Percentiles rank a stretch among this genome's conserved stretches.
Evolutionary conservation across 139 green algal genomes (phyloP).

Genomic region (Chlorella sorokiniana): DNA sequence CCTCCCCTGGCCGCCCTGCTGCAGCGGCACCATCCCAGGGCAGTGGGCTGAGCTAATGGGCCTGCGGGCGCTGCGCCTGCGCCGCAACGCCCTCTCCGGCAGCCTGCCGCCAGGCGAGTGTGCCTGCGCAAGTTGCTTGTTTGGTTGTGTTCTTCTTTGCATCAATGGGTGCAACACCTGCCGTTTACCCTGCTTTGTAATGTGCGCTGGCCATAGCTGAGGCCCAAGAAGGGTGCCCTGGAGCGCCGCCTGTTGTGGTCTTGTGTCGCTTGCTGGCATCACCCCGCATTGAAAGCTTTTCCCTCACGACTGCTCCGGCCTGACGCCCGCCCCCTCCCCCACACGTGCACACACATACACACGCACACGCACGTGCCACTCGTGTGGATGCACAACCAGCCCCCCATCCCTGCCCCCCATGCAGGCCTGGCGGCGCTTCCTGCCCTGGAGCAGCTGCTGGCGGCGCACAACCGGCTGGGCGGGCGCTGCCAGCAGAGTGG

Average conservation of each 20-base stretch:
- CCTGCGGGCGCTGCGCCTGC: slow-evolving; percentile 1
- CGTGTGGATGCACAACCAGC: too few relatives aligned
- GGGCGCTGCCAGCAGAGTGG: slow-evolving; percentile 1
- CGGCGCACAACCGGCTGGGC: not conserved
- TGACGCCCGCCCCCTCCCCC: too few relatives aligned
- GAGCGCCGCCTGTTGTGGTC: too few relatives aligned
- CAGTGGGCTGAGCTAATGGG: slow-evolving; percentile 13
- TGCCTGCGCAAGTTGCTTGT: not conserved
- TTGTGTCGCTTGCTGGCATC: too few relatives aligned
- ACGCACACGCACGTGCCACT: too few relatives aligned
- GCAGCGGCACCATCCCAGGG: slow-evolving; percentile 26
- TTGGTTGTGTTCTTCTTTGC: not conserved
- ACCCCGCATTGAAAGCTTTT: too few relatives aligned
- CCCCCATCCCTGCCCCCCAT: not conserved
- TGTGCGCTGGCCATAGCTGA: too few relatives aligned
- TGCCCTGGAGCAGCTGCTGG: slow-evolving; percentile 1
- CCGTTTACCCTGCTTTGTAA: too few relatives aligned
- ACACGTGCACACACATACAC: too few relatives aligned
- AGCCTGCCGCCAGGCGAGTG: slow-evolving; percentile 5
- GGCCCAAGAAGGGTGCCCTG: too few relatives aligned
- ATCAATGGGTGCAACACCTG: not conserved
- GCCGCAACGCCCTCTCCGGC: slow-evolving; percentile 8
- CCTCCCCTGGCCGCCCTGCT: not conserved
- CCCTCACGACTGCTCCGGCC: too few relatives aligned
- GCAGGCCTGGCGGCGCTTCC: slow-evolving; percentile 2